Base-by-base conservation (phyloP, 768 basidiomycete genomes). In the Gloeophyllum trabeum region DNA sequence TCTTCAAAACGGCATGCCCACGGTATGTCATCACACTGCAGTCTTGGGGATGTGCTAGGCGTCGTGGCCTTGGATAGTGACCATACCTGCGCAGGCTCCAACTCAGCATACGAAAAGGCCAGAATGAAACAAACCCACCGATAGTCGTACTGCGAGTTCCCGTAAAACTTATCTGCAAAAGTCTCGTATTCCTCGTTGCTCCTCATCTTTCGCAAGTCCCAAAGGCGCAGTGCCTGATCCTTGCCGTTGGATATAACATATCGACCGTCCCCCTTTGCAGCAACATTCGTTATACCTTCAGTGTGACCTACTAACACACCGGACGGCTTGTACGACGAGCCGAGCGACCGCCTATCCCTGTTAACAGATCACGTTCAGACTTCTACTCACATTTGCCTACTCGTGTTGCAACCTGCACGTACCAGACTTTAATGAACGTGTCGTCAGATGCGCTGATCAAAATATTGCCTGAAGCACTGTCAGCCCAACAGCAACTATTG, bases 171-270 rank as follows among this genome's bases (percentile, higher is more conserved):
- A 14, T 62, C 48, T 5, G 65, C 59, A 22, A 76, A 72, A 21
- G 51, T 54, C 38, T 87, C 81, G 50, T 76, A 81, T 34, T 91
- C 81, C 14, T 66, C 57, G 52, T 72, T 81, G 46, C 69, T 79
- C 32, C 80, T 70, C 94, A 98, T 97, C 61, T 83, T 91, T 39
- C 94, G 79, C 35, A 97, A 65, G 61, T 98, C 94, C 86, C 94
- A 97, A 19, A 97, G 62, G 5, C 91, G 79, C 39, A 91, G 66
- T 1, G 86, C 76, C 52, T 98, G 93, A 56, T 98, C 94, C 61
- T 98, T 98, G 26, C 91, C 91, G 53, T 98, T 98, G 14, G 89
- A 92, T 35, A 98, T 81, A 36, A 94, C 67, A 56, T 97, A 97
- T 45, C 94, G 80, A 6, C 94, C 94, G 54, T 98, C 94, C 4